Evolutionary conservation across 176 grass and related monocot species (phyloP).

Genomic region (Otatea glauca): DNA sequence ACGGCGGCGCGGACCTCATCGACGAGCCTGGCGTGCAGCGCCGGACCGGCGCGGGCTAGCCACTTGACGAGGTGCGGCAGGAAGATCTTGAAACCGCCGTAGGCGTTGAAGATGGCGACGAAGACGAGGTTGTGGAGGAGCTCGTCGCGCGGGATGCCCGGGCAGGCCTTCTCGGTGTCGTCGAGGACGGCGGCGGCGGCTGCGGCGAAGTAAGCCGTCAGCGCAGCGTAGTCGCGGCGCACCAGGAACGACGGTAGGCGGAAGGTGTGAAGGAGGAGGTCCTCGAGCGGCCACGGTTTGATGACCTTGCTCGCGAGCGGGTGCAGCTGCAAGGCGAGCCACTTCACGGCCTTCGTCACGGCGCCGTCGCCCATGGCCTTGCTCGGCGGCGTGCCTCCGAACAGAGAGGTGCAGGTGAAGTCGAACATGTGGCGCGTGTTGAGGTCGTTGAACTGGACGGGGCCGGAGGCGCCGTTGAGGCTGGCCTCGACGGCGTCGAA

Average conservation of each 20-base stretch:
- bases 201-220: conserved; percentile 57
- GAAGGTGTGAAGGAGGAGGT: conserved; percentile 73
- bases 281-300: conserved; percentile 60
- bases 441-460: conserved; percentile 53
- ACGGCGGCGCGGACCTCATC: conserved; percentile 49
- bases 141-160: conserved; percentile 56
- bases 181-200: conserved; percentile 47
- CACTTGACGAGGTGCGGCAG: conserved; percentile 64
- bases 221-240: conserved; percentile 57
- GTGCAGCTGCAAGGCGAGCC: conserved; percentile 69
- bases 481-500: conserved; percentile 48
- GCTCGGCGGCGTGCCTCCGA: conserved; percentile 50
- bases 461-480: conserved; percentile 11
- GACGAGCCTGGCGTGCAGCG: conserved; percentile 61
- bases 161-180: conserved; percentile 48
- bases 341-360: conserved; percentile 48
- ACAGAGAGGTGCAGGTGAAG: conserved; percentile 61
- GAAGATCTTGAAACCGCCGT: conserved; percentile 77
- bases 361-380: conserved; percentile 48
- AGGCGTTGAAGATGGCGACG: conserved; percentile 72
- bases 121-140: conserved; percentile 83
- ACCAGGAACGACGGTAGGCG: conserved; percentile 56
- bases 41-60: conserved; percentile 53
- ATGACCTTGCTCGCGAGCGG: conserved; percentile 54
- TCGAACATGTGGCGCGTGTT: conserved; percentile 53